Conservation (phyloP, 441 rosid species). For the Pelargonium cotyledonis region DNA sequence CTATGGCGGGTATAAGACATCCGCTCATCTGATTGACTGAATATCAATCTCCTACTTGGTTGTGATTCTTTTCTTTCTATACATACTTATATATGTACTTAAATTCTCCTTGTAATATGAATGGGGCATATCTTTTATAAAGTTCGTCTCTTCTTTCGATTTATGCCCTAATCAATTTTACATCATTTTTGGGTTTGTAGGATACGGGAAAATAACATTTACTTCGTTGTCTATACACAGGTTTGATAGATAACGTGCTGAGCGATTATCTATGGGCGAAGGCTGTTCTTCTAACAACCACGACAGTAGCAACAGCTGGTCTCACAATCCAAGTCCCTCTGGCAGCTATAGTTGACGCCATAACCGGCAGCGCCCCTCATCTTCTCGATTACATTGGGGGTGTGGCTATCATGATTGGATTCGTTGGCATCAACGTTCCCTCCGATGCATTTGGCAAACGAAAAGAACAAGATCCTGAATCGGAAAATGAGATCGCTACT, state of each 20-base stretch:
- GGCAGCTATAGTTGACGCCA: constrained; percentile 74
- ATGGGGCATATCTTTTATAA: too few species aligned
- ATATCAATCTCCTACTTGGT: too few species aligned
- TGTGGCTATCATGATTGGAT: constrained; percentile 74
- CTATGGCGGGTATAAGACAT: too few species aligned
- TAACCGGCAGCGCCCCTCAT: constrained; percentile 64
- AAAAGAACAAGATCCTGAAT: constrained; percentile 32
- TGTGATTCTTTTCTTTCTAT: too few species aligned
- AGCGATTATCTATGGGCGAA: constrained; percentile 95
- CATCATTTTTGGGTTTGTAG: too few species aligned
- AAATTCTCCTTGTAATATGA: too few species aligned
- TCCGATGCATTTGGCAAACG: constrained; percentile 41
- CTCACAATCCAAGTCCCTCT: constrained; percentile 90
- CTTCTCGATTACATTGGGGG: constrained; percentile 75
- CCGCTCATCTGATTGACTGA: too few species aligned
- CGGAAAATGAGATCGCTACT: constrained; percentile 29
- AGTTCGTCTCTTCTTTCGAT: too few species aligned
- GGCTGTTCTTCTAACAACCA: constrained; percentile 82
- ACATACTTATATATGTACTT: too few species aligned
- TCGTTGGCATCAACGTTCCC: constrained; percentile 84
- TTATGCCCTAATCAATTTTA: too few species aligned
- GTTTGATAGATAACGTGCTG: constrained; percentile 82
- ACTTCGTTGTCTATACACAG: constrained; percentile 28
- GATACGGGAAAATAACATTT: not conserved
- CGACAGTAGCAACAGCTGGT: constrained; percentile 93